These are phyloP conservation scores for Cordyceps cateniannulata DNA, from an alignment of 2,329 filamentous ascomycete species.

Conservation along the genomic window DNA sequence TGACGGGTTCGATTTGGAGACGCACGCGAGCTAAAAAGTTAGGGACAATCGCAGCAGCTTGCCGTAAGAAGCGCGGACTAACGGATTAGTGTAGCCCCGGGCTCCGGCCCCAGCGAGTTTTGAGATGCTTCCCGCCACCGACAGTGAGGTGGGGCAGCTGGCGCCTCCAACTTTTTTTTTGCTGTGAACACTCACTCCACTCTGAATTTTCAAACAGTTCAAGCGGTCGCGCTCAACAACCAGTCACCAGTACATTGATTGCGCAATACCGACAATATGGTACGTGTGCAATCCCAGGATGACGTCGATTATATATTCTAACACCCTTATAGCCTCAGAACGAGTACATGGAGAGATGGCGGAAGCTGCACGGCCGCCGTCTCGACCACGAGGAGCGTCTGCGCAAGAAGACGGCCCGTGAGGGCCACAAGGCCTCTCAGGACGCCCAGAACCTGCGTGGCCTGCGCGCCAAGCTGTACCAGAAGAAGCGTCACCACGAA, in stretches of 20 bases:
- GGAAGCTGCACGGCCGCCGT: slow-evolving; percentile 42
- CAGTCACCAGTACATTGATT: slow-evolving; percentile 16
- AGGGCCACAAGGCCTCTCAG: slow-evolving; percentile 79
- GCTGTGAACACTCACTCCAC: neutral
- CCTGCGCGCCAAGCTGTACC: slow-evolving; percentile 84
- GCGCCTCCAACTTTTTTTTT: slow-evolving; percentile 21
- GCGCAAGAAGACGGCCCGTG: slow-evolving; percentile 81
- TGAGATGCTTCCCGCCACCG: slow-evolving; percentile 13
- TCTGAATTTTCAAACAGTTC: slow-evolving; percentile 19
- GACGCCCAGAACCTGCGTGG: slow-evolving; percentile 92
- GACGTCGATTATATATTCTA: too few species aligned
- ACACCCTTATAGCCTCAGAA: slow-evolving; percentile 61
- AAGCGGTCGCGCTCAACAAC: slow-evolving; percentile 11
- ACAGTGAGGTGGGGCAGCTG: slow-evolving; percentile 6
- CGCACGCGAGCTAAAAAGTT: slow-evolving; percentile 11
- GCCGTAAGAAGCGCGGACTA: neutral
- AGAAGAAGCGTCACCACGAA: slow-evolving; percentile 90
- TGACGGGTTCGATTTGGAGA: slow-evolving; percentile 15
- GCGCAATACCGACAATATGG: slow-evolving; percentile 27
- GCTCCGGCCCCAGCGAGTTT: slow-evolving; percentile 18
- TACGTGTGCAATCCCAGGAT: slow-evolving; percentile 16
- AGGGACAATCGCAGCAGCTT: slow-evolving; percentile 2
- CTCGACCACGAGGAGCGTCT: slow-evolving; percentile 80
- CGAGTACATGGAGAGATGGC: slow-evolving; percentile 62
- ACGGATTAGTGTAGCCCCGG: slow-evolving; percentile 31